Evolutionary conservation across 2,329 filamentous ascomycete species (phyloP).

Genomic region (Clarireedia hainanense): DNA sequence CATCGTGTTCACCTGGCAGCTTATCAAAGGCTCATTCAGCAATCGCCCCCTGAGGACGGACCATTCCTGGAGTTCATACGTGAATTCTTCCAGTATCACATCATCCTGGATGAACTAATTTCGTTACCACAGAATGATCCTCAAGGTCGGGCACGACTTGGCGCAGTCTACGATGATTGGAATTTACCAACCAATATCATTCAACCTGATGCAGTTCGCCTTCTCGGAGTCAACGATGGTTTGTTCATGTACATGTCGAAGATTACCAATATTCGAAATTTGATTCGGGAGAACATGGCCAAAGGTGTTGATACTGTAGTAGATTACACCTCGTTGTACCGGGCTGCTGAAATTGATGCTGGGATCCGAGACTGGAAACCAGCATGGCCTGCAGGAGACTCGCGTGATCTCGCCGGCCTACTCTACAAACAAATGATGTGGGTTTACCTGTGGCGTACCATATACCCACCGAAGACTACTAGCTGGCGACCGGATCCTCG

Average conservation of each 20-base stretch:
- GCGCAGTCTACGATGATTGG: constrained; percentile 19
- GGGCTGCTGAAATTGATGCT: constrained; percentile 67
- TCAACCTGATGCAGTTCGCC: constrained; percentile 32
- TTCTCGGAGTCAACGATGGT: constrained; percentile 76
- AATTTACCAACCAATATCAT: constrained; percentile 20
- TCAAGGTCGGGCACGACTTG: constrained; percentile 27
- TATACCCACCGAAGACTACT: constrained; percentile 44
- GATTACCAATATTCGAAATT: constrained; percentile 70
- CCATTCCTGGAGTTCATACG: constrained; percentile 65
- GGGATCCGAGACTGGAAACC: constrained; percentile 70
- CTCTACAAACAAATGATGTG: constrained; percentile 61
- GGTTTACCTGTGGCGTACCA: constrained; percentile 55
- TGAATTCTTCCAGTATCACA: constrained; percentile 80
- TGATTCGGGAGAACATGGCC: constrained; percentile 60
- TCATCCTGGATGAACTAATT: constrained; percentile 55
- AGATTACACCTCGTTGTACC: constrained; percentile 64
- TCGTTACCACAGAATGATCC: constrained; percentile 29
- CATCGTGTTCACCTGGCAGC: constrained; percentile 74
- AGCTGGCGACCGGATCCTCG: constrained; percentile 35
- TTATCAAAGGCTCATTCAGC: constrained; percentile 63
- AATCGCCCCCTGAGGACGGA: constrained; percentile 52
- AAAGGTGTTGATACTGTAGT: constrained; percentile 57
- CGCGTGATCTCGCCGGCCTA: constrained; percentile 46
- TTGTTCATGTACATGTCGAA: constrained; percentile 71
- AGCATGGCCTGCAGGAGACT: constrained; percentile 48